Evolutionary conservation across 139 green algal genomes (phyloP), one percentile per base, ranked within the genome.

Genomic region (Tetradesmus lagerheimii): DNA sequence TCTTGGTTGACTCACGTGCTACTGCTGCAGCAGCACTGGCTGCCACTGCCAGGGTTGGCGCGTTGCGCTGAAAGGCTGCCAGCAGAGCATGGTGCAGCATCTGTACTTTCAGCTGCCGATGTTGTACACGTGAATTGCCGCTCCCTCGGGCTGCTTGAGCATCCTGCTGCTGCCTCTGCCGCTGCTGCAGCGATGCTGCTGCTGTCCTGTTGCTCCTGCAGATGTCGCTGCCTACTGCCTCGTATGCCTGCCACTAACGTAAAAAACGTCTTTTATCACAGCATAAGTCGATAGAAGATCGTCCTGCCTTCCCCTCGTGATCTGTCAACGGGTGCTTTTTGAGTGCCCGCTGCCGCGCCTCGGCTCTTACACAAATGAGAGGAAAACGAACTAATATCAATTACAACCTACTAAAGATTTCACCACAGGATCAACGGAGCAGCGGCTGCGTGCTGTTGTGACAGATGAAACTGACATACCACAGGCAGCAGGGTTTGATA

Each of bases 61-160:
- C 25, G 9, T 50, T 71, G 14, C 29, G 80, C 66, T n/a, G 29
- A 27, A 50, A 50, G 14, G 80, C 80, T 15, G 34, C 35, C 37
- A 41, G 29, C 31, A 86, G 80, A 31, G 66, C 29, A 74, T 86
- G 80, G n/a, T 53, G 80, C 80, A 86, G 80, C 80, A 86, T 86
- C 18, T 67, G 34, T 16, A 2, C 2, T n/a, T n/a, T 71, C 5
- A n/a, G 0, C 0, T 71, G 23, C 8, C 3, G 0, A 71, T 5
- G 57, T 8, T 71, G 23, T 8, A n/a, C 57, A 31, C n/a, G n/a
- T n/a, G n/a, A n/a, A n/a, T n/a, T n/a, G n/a, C n/a, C n/a, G 57
- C 31, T 23, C 8, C 2, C 9, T n/a, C 8, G 31, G 3, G 25
- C 3, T 71, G 25, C 20, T 71, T 31, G 16, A 1, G 57, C 57